Percentiles rank a stretch among this genome's conserved stretches.
Conservation (phyloP, 2,329 filamentous ascomycete genomes). For the Coleophoma crateriformis region DNA sequence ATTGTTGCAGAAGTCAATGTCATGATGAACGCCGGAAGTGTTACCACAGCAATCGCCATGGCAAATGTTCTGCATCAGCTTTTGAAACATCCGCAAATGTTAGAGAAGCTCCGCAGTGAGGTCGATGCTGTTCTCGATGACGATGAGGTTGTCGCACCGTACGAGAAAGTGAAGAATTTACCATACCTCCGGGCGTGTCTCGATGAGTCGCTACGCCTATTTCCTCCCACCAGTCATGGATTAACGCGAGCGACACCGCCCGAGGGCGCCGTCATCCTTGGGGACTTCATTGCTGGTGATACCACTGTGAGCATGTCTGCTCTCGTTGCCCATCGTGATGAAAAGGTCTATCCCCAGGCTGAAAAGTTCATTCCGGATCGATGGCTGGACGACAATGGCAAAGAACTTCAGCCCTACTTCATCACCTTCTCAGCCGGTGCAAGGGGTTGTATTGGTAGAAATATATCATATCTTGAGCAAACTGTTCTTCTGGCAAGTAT, state of each 20-base stretch:
- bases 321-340: conserved; percentile 33
- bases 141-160: conserved; percentile 38
- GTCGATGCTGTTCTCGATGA: conserved; percentile 37
- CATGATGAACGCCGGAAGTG: conserved; percentile 43
- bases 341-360: conserved; percentile 30
- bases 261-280: conserved; percentile 36
- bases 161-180: conserved; percentile 43
- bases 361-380: conserved; percentile 34
- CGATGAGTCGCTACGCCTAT: conserved; percentile 42
- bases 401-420: conserved; percentile 31
- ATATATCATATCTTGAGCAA: conserved; percentile 40
- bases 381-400: conserved; percentile 35
- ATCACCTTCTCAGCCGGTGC: conserved; percentile 34
- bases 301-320: conserved; percentile 38
- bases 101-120: conserved; percentile 37
- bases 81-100: conserved; percentile 36
- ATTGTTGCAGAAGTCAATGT: conserved; percentile 49
- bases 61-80: conserved; percentile 47
- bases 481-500: conserved; percentile 36
- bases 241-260: conserved; percentile 38
- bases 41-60: conserved; percentile 45
- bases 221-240: conserved; percentile 35
- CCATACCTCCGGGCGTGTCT: conserved; percentile 46
- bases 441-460: conserved; percentile 34
- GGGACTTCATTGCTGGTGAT: conserved; percentile 37